Conservation (phyloP, 2,329 filamentous ascomycete genomes). For the Exophiala sideris region DNA sequence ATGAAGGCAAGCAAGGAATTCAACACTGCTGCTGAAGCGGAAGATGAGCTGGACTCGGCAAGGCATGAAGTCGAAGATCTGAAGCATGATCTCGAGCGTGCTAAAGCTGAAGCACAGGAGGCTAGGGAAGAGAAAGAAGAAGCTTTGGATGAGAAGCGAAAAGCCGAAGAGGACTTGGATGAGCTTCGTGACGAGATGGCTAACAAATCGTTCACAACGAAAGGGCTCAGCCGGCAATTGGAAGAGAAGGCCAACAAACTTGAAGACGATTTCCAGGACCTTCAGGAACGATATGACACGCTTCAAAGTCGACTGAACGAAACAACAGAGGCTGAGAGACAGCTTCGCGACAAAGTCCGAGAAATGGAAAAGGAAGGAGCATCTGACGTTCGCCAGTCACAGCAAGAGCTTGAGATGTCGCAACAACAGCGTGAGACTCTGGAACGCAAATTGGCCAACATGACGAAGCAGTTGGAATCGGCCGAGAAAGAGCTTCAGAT, state of each 20-base stretch:
- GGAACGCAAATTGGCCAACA: slow-evolving; percentile 41
- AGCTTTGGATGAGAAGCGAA: slow-evolving; percentile 51
- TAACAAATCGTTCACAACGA: slow-evolving; percentile 73
- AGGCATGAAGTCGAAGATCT: slow-evolving; percentile 43
- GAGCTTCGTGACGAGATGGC: slow-evolving; percentile 71
- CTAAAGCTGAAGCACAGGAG: slow-evolving; percentile 36
- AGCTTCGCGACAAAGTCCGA: slow-evolving; percentile 42
- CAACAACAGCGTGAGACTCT: slow-evolving; percentile 46
- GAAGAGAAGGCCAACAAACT: slow-evolving; percentile 67
- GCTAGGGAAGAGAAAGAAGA: slow-evolving; percentile 46
- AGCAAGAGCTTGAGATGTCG: slow-evolving; percentile 44
- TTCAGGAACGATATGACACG: slow-evolving; percentile 45
- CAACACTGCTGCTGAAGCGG: slow-evolving; percentile 44
- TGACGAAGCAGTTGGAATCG: slow-evolving; percentile 48
- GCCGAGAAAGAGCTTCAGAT: slow-evolving; percentile 59
- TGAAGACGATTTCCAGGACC: slow-evolving; percentile 61
- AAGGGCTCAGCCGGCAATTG: slow-evolving; percentile 69
- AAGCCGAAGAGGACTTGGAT: slow-evolving; percentile 54
- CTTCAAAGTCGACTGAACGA: slow-evolving; percentile 45
- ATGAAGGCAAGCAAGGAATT: slow-evolving; percentile 43
- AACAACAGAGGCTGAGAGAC: slow-evolving; percentile 40
- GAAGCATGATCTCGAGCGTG: slow-evolving; percentile 40
- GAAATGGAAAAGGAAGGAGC: slow-evolving; percentile 39
- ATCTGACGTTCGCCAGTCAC: slow-evolving; percentile 36
- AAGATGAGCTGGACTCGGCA: slow-evolving; percentile 48